Percentiles rank a stretch among this genome's conserved stretches.
phyloP scores from a whole-genome alignment of 164 flowering plant species.

The Liriodendron chinense region DNA sequence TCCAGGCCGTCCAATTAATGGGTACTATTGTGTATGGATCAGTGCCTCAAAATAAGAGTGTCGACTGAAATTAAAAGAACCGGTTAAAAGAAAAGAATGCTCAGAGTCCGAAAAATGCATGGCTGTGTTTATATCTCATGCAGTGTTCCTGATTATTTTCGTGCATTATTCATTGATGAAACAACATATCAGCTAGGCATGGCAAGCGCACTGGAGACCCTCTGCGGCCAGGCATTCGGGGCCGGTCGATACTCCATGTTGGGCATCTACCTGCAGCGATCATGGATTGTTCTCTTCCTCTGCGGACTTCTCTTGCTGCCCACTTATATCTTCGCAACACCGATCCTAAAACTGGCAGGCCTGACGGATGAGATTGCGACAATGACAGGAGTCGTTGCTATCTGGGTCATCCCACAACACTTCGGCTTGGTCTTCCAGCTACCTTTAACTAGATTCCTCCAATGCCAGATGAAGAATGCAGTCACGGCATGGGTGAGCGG shows the following conservation, averaged over 20 bases:
- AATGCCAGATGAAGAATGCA: conserved; percentile 44
- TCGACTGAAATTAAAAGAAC: too few relatives aligned
- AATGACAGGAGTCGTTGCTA: conserved; percentile 39
- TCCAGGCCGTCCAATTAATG: too few relatives aligned
- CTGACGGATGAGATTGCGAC: conserved; percentile 64
- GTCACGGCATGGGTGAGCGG: conserved; percentile 39
- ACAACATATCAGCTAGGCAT: conserved; percentile 6
- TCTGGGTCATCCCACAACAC: conserved; percentile 49
- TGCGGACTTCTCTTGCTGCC: conserved; percentile 51
- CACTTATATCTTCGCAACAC: conserved; percentile 57
- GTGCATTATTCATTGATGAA: too few relatives aligned
- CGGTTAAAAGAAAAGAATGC: too few relatives aligned
- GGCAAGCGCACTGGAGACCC: conserved; percentile 13
- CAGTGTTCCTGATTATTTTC: too few relatives aligned
- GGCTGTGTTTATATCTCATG: too few relatives aligned
- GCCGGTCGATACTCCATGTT: conserved; percentile 3
- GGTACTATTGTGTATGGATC: too few relatives aligned
- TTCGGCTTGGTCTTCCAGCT: conserved; percentile 47
- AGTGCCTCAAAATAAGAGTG: too few relatives aligned
- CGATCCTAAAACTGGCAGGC: conserved; percentile 54
- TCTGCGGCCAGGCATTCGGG: conserved; percentile 16
- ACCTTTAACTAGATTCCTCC: conserved; percentile 52
- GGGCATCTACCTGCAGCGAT: conserved; percentile 57
- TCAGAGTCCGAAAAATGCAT: too few relatives aligned
- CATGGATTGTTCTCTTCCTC: conserved; percentile 68